These are phyloP conservation scores for Rhynchospora breviuscula DNA, from an alignment of 176 grass and related monocot species.

Conservation along the genomic window DNA sequence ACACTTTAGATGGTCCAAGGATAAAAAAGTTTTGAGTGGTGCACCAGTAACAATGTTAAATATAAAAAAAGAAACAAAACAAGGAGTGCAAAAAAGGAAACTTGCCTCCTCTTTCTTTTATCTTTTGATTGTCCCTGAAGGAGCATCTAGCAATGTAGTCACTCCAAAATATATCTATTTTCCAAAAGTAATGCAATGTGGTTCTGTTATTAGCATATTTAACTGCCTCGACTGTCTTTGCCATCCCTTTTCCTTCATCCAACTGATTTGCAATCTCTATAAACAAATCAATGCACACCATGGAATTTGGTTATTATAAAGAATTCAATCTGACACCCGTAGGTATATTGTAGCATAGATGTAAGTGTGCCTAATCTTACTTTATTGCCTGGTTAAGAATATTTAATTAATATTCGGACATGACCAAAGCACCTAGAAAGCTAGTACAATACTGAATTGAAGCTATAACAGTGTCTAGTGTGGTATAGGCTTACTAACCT, in stretches of 20 bases:
- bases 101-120: too few relatives aligned
- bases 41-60: too few relatives aligned
- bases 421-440: too few relatives aligned
- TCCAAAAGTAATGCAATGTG: conserved; percentile 47
- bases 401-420: too few relatives aligned
- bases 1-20: too few relatives aligned
- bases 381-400: neutral
- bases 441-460: neutral
- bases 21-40: too few relatives aligned
- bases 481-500: neutral
- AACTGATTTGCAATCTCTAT: conserved; percentile 54
- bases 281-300: neutral
- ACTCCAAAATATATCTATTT: too few relatives aligned
- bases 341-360: neutral
- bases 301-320: neutral
- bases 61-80: too few relatives aligned
- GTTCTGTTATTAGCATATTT: conserved; percentile 79
- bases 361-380: neutral
- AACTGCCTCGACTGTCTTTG: conserved; percentile 46
- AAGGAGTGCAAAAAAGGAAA: too few relatives aligned
- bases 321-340: neutral
- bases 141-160: too few relatives aligned
- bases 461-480: neutral
- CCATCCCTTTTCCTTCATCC: conserved; percentile 70
- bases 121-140: too few relatives aligned